A percentile compares a stretch with the other conserved stretches of the same genome.
These are phyloP conservation scores for Echium plantagineum DNA, from an alignment of 257 asterid species.

Conservation along the genomic window DNA sequence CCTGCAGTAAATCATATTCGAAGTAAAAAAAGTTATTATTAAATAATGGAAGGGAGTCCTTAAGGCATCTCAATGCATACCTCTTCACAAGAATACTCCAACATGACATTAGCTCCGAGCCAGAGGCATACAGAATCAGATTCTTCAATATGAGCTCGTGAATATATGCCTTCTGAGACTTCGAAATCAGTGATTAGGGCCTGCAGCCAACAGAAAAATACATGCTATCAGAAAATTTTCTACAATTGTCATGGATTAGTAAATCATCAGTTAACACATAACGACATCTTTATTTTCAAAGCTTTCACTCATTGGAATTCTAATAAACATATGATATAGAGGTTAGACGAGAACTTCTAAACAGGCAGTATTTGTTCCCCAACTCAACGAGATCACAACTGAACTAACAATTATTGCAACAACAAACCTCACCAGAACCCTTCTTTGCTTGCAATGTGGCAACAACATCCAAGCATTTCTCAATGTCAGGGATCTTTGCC, in stretches of 20 bases:
- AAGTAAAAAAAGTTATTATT: not conserved
- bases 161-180: conserved; percentile 91
- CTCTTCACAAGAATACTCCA: conserved; percentile 85
- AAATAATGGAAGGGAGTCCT: conserved; percentile 1
- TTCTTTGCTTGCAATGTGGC: conserved; percentile 72
- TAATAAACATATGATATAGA: too few species aligned
- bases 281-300: not conserved
- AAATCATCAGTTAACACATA: not conserved
- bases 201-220: conserved; percentile 29
- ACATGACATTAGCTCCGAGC: conserved; percentile 98
- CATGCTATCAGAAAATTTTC: not conserved
- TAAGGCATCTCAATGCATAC: conserved; percentile 22
- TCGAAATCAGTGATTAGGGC: conserved; percentile 79
- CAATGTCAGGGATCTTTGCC: conserved; percentile 95
- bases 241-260: not conserved
- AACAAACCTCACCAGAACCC: conserved; percentile 82
- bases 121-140: conserved; percentile 83
- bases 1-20: conserved; percentile 35
- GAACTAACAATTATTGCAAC: conserved; percentile 10
- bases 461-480: conserved; percentile 75
- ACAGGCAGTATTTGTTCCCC: not conserved
- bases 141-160: conserved; percentile 70
- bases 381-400: not conserved
- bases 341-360: not conserved
- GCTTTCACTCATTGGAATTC: not conserved